Conservation (phyloP, 2,329 filamentous ascomycete species). For the Scytalidium lignicola region DNA sequence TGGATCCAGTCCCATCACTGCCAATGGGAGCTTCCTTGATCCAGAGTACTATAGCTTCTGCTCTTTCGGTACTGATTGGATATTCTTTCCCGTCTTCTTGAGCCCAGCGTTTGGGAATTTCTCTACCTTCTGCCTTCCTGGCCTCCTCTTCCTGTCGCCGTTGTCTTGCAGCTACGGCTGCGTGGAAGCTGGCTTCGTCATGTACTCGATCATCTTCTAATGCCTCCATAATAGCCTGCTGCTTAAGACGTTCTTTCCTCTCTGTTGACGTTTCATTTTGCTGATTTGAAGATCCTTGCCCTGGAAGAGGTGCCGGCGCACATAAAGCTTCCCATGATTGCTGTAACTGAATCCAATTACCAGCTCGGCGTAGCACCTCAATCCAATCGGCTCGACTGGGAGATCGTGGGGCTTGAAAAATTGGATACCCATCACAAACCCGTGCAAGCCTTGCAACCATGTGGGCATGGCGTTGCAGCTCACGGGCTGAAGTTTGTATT, state of each 20-base stretch:
- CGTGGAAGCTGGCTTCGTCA: conserved; percentile 61
- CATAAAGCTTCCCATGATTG: conserved; percentile 69
- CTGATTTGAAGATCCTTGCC: conserved; percentile 25
- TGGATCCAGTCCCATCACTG: conserved; percentile 24
- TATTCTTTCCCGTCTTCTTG: conserved; percentile 65
- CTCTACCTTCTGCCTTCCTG: conserved; percentile 20
- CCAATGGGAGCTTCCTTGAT: conserved; percentile 51
- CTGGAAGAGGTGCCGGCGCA: conserved; percentile 49
- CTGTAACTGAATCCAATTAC: conserved; percentile 64
- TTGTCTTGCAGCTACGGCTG: conserved; percentile 57
- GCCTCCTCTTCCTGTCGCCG: conserved; percentile 49
- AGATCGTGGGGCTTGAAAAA: conserved; percentile 69
- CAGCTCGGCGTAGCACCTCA: conserved; percentile 61
- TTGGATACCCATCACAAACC: conserved; percentile 72
- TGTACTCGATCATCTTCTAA: conserved; percentile 63
- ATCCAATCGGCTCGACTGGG: conserved; percentile 76
- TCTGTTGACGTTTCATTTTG: conserved; percentile 45
- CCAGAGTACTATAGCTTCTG: conserved; percentile 65
- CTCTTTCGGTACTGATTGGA: conserved; percentile 64
- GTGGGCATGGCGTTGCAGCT: conserved; percentile 73
- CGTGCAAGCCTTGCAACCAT: conserved; percentile 73
- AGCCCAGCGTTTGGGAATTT: conserved; percentile 50
- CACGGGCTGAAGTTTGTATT: conserved; percentile 70
- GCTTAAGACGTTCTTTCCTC: conserved; percentile 53
- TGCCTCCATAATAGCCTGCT: conserved; percentile 62